A percentile compares a stretch with the other conserved stretches of the same genome.
Conservation (phyloP, 129 eudicot species). For the Rutidosis leptorrhynchoides region DNA sequence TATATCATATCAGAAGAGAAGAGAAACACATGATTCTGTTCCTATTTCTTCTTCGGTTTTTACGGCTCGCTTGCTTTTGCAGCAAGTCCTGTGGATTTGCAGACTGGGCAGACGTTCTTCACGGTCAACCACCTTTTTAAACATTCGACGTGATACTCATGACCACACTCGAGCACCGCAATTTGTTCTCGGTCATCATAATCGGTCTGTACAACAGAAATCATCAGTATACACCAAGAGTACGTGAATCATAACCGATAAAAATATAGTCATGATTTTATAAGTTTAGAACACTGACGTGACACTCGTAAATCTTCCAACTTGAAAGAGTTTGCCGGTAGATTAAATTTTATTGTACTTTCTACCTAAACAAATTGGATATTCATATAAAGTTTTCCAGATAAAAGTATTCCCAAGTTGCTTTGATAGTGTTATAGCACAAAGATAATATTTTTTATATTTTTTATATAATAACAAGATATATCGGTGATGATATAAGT, state of each 20-base stretch:
- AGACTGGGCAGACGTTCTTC: constrained; percentile 85
- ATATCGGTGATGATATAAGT: not conserved
- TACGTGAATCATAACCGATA: not conserved
- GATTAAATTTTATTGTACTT: not conserved
- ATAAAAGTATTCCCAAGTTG: not conserved
- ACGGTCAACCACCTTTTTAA: constrained; percentile 73
- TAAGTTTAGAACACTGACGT: no score
- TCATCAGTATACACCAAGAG: not conserved
- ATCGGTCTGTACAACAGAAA: constrained; percentile 42
- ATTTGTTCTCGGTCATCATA: constrained; percentile 55
- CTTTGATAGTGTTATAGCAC: not conserved
- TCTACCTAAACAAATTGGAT: constrained; percentile 3
- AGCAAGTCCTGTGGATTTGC: constrained; percentile 76
- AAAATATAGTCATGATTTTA: not conserved
- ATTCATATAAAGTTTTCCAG: not conserved
- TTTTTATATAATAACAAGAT: constrained; percentile 15
- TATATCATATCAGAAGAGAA: constrained; percentile 19
- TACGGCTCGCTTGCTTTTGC: constrained; percentile 28
- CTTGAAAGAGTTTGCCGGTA: not conserved
- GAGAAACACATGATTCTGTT: constrained; percentile 24
- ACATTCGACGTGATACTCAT: constrained; percentile 82
- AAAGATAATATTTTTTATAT: not conserved
- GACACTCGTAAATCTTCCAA: not conserved
- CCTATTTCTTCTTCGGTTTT: constrained; percentile 13
- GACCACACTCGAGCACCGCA: constrained; percentile 82